These are phyloP conservation scores for Datisca glomerata DNA, from an alignment of 306 rosid species.

Conservation along the genomic window DNA sequence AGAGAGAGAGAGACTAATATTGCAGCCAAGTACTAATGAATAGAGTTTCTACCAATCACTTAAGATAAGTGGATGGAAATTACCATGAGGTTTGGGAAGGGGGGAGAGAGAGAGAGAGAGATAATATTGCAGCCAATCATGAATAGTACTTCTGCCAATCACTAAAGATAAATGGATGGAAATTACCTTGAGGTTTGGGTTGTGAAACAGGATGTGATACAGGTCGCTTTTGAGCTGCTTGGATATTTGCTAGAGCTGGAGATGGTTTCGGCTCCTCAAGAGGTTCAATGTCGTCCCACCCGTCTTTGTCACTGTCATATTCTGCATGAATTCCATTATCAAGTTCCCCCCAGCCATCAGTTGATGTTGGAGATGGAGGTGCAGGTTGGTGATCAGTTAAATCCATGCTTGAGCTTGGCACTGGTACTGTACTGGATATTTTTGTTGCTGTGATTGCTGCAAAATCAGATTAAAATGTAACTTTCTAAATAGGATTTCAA, in stretches of 20 bases:
- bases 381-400: conserved; percentile 48
- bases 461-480: too few species aligned
- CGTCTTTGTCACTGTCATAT: conserved; percentile 71
- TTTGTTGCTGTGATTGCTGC: conserved; percentile 32
- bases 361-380: conserved; percentile 81
- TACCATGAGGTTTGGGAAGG: conserved; percentile 75
- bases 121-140: not conserved
- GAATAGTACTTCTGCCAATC: too few species aligned
- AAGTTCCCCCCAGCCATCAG: conserved; percentile 97
- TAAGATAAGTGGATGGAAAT: conserved; percentile 10
- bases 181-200: conserved; percentile 66
- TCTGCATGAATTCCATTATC: conserved; percentile 72
- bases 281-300: conserved; percentile 92
- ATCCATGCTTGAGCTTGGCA: conserved; percentile 50
- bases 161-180: conserved; percentile 10
- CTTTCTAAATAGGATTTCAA: too few species aligned
- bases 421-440: conserved; percentile 46
- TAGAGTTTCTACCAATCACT: too few species aligned
- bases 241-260: conserved; percentile 70
- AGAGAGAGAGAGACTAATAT: not conserved
- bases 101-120: too few species aligned
- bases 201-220: conserved; percentile 52
- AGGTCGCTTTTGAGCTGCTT: conserved; percentile 95
- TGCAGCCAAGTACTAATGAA: too few species aligned
- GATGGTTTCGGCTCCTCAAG: conserved; percentile 70